Conservation (phyloP, 2,329 filamentous ascomycete species). For the Aureobasidium sp. region DNA sequence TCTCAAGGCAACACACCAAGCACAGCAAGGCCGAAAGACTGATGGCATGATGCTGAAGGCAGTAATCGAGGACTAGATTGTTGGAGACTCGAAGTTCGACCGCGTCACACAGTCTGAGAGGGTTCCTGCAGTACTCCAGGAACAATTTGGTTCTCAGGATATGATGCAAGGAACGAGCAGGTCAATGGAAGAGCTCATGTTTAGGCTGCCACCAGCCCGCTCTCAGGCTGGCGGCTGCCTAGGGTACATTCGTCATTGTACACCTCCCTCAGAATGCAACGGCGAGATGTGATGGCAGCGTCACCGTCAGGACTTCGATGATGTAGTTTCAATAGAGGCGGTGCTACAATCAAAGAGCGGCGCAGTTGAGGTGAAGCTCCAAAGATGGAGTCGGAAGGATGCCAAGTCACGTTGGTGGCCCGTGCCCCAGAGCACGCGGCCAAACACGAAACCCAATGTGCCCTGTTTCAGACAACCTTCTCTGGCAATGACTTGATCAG, state of each 20-base stretch:
- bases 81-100: not conserved
- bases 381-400: constrained; percentile 1
- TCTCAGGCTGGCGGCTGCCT: constrained; percentile 9
- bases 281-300: constrained; percentile 1
- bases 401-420: not conserved
- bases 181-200: not conserved
- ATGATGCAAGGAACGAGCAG: constrained; percentile 10
- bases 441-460: not conserved
- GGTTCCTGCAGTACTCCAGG: constrained; percentile 14
- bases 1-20: not conserved
- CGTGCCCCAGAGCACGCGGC: not conserved
- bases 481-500: not conserved
- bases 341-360: constrained; percentile 5
- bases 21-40: not conserved
- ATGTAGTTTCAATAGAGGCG: not conserved
- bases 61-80: not conserved
- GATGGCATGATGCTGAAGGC: not conserved
- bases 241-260: not conserved
- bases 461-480: constrained; percentile 10
- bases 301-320: not conserved
- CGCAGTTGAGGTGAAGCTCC: constrained; percentile 7
- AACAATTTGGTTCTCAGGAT: not conserved
- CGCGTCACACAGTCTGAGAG: not conserved
- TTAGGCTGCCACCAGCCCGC: constrained; percentile 6
- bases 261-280: not conserved